Base-by-base conservation (phyloP, 83 land plant species). In the Thuja plicata region DNA sequence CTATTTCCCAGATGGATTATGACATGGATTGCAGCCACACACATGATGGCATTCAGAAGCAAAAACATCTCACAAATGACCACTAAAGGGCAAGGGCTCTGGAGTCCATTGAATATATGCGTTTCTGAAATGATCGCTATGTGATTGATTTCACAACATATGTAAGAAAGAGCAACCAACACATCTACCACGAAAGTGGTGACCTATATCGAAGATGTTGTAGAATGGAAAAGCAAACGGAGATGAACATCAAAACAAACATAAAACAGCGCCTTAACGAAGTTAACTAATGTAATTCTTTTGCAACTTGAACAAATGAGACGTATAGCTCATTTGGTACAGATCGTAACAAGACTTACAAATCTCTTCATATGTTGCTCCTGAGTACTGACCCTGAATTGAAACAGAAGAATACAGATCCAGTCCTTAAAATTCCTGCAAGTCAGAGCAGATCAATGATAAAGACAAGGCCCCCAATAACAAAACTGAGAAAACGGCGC, bases 331-430 rank as follows among this genome's bases (percentile, higher is more conserved):
- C 86, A 83, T n/a, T 35, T 45, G 16, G 54, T 55, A 46, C 19
- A 30, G 57, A 83, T 48, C 86, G 30, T 83, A 24, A 83, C 35
- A 35, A 83, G 55, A 83, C 86, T 83, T 83, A 83, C 86, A 83
- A 83, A 83, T 83, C 35, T 83, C 86, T 83, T 83, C 86, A 83
- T 83, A 45, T 83, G 86, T 7, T 46, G 86, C 86, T 4, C 16
- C 55, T 48, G 57, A 48, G 15, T n/a, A 50, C 32, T 83, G 52
- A 27, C 52, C 86, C 86, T 76, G 79, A 48, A 83, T 83, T 83
- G 50, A 43, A n/a, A 82, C 54, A 27, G 85, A 27, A 45, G 85
- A 27, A 82, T 45, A 19, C 0, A 16, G 86, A 83, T 83, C 86
- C 86, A 12, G 48, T 27, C 86, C 86, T 48, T 43, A 11, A 83